Conservation (phyloP, 169 alveolate species). For the Eimeria maxima region DNA sequence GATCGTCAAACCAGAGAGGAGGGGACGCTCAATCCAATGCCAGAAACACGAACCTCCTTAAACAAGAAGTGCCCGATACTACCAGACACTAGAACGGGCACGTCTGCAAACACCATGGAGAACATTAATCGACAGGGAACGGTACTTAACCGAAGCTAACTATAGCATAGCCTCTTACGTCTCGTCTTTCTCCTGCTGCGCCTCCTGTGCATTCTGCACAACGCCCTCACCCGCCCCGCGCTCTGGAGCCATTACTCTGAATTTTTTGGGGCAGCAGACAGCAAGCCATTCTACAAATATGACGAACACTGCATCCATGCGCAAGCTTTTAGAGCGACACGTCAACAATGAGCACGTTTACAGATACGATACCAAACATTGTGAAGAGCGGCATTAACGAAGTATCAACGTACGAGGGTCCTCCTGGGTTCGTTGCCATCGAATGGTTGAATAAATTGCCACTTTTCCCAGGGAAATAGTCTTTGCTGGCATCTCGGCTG, state of each 20-base stretch:
- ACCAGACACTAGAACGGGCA: neutral
- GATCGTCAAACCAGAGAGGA: too few species aligned
- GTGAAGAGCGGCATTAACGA: neutral
- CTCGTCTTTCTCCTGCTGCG: conserved; percentile 74
- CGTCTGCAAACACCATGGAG: neutral
- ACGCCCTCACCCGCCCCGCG: conserved; percentile 69
- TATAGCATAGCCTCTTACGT: conserved; percentile 48
- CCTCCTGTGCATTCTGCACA: conserved; percentile 56
- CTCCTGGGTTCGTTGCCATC: conserved; percentile 84
- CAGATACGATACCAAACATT: neutral
- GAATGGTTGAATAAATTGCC: conserved; percentile 82
- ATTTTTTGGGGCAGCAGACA: neutral
- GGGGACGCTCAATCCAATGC: neutral
- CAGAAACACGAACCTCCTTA: neutral
- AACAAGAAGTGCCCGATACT: neutral
- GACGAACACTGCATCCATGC: neutral
- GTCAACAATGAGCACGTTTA: neutral
- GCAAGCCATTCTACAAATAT: neutral
- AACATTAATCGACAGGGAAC: neutral
- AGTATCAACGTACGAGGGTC: conserved; percentile 75
- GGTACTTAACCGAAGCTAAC: neutral
- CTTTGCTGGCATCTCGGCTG: conserved; percentile 76
- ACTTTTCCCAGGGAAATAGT: conserved; percentile 52
- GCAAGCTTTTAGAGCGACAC: neutral
- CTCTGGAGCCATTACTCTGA: conserved; percentile 75